Conservation (phyloP, 306 rosid genomes). For the Acacia melanoxylon region DNA sequence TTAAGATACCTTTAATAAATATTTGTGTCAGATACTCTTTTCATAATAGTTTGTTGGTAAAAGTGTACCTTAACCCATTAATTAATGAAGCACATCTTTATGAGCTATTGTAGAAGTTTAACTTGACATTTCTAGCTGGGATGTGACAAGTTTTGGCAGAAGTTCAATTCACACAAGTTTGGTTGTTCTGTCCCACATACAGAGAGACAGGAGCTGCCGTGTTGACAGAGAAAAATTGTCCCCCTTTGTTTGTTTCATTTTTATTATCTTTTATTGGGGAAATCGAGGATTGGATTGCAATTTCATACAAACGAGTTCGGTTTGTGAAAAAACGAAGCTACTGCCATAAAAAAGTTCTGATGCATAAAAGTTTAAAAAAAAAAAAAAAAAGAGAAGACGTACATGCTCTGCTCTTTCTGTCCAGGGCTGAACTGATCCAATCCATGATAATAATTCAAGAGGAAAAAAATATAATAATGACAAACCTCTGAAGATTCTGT, state of each 20-base stretch:
- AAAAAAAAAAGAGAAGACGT: background rate
- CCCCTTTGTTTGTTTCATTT: background rate
- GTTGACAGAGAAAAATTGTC: background rate
- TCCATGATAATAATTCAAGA: background rate
- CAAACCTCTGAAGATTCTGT: slow-evolving; percentile 49
- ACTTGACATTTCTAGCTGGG: background rate
- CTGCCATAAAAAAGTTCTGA: background rate
- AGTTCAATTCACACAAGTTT: slow-evolving; percentile 13
- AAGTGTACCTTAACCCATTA: background rate
- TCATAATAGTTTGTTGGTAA: too few species aligned
- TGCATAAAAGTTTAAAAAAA: background rate
- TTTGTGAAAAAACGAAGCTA: background rate
- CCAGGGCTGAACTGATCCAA: background rate
- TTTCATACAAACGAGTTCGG: background rate
- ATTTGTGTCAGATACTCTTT: too few species aligned
- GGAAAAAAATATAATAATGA: slow-evolving; percentile 23
- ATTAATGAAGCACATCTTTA: background rate
- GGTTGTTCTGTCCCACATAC: background rate
- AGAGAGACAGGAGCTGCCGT: background rate
- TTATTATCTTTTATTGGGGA: background rate
- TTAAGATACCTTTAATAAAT: too few species aligned
- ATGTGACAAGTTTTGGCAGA: slow-evolving; percentile 1
- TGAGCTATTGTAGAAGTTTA: background rate
- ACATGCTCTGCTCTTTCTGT: background rate
- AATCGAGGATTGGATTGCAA: background rate